phyloP scores from a whole-genome alignment of 805 yeast genomes.

The Cyberlindnera euphorbiiphila region DNA sequence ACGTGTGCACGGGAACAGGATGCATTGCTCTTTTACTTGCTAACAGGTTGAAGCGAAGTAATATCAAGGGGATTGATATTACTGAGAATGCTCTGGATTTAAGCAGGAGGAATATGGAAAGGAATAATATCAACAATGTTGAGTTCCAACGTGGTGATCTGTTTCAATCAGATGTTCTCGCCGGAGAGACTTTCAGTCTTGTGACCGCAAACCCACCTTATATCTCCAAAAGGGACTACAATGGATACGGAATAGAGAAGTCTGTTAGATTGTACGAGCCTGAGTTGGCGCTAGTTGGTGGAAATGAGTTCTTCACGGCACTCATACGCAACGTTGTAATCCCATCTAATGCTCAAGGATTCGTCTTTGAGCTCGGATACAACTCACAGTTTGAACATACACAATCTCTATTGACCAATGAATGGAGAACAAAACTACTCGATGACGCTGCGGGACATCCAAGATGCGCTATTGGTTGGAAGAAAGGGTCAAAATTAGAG shows the following conservation, averaged over 20 bases:
- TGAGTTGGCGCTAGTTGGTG: slow-evolving; percentile 70
- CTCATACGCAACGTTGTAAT: slow-evolving; percentile 44
- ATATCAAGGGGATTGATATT: slow-evolving; percentile 51
- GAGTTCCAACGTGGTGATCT: slow-evolving; percentile 10
- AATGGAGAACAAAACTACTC: slow-evolving; percentile 49
- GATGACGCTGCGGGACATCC: slow-evolving; percentile 48
- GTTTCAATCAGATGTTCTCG: slow-evolving; percentile 1
- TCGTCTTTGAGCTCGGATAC: slow-evolving; percentile 78
- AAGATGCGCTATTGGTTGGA: slow-evolving; percentile 67
- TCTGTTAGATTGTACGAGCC: slow-evolving; percentile 81
- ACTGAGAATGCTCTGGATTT: slow-evolving; percentile 49
- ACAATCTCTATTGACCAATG: slow-evolving; percentile 13
- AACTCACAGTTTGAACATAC: slow-evolving; percentile 49
- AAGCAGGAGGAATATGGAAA: slow-evolving; percentile 41
- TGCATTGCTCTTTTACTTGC: slow-evolving; percentile 65
- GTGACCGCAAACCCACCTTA: slow-evolving; percentile 92
- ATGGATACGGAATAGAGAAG: slow-evolving; percentile 39
- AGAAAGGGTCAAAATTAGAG: slow-evolving; percentile 22
- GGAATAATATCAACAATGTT: slow-evolving; percentile 12
- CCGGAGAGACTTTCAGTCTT: slow-evolving; percentile 38
- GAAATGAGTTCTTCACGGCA: slow-evolving; percentile 62
- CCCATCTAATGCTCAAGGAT: slow-evolving; percentile 43
- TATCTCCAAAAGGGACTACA: slow-evolving; percentile 48
- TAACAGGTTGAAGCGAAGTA: slow-evolving; percentile 22
- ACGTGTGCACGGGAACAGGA: slow-evolving; percentile 87